Base-by-base conservation (phyloP, 2,329 filamentous ascomycete species). In the Alternaria infectoria region DNA sequence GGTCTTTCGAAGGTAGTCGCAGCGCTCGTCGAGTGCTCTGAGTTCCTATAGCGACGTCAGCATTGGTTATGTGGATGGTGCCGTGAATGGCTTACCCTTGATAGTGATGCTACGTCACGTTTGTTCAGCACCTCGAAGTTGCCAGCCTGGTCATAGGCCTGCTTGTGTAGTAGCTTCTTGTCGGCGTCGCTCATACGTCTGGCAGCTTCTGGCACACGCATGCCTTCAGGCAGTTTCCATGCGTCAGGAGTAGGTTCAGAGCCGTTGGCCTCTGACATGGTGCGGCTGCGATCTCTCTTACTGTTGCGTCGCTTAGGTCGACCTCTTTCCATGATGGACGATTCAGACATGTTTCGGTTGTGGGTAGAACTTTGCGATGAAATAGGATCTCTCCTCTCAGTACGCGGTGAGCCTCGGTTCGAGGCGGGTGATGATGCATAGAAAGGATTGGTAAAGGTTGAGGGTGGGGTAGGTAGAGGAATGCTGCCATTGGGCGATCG, bases 1-100 rank as follows among this genome's bases (percentile, higher is more conserved):
- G 0, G 91, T 94, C 65, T 88, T 90, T 50, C 91, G 89, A 52
- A 94, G 87, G 73, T 93, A 93, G 69, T 93, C 90, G 59, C 90
- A 91, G 59, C 91, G 88, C 74, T 93, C 90, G 71, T 94, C 91
- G n/a, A 94, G 84, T 61, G 86, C 88, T 54, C 89, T 88, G 57
- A 93, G 88, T 81, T 94, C 92, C 87, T 90, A 55, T 45, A 10
- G 21, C 9, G 8, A n/a, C 44, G 62, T 80, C 46, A 79, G 71
- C 57, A 57, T 59, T 19, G 26, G 17, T 25, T 43, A 17, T 28
- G 5, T 46, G 43, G 15, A 55, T 50, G 32, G 9, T 57, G 28
- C 28, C 9, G 28, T 36, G 46, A 56, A 25, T 32, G 30, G 52
- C 82, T 71, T 80, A 88, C 87, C 78, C 86, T 87, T 15, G 90